Base-by-base conservation (phyloP, 2,329 filamentous ascomycete species). In the Arthrobotrys pseudoclavata region DNA sequence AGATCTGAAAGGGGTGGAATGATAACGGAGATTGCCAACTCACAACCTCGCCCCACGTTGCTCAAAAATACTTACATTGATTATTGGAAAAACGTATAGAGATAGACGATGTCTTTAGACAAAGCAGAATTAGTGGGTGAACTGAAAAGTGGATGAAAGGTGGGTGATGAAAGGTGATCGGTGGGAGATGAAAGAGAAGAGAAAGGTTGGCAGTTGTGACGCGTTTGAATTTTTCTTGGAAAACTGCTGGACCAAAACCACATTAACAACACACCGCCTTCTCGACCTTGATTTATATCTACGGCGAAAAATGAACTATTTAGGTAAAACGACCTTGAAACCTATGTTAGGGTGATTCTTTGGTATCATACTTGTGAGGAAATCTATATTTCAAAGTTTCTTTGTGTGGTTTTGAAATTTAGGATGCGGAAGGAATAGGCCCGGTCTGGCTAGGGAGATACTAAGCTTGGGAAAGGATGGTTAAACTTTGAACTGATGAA, bases 181-280 rank as follows among this genome's bases (percentile, higher is more conserved):
- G 37, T 67, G 55, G 62, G 62, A 29, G 71, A 76, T 64, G 68
- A 34, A 60, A 53, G 69, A 20, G 60, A 42, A 63, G 48, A 47
- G 63, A 50, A 50, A 60, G 71, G 57, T 57, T 52, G 72, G 48
- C 42, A 37, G 15, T 50, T 61, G 66, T 70, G 66, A 76, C 71
- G 66, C 70, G 62, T 75, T 68, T 75, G 70, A 75, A 69, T 63
- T 68, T 75, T 71, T 55, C 60, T 62, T 68, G 62, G 60, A 50
- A 66, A 37, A 26, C 18, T 20, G 55, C 64, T 50, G 31, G 40
- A 64, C 48, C 57, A 47, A 70, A 67, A 69, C 72, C 64, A 76
- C 72, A 76, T 15, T 34, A 31, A 70, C 72, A 76, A 76, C 72
- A 76, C 72, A 76, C 57, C 18, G 20, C 34, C 31, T n/a, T 34